Evolutionary conservation across 257 asterid species (phyloP), one percentile per base, ranked within the genome.

Genomic region (Coffea canephora): DNA sequence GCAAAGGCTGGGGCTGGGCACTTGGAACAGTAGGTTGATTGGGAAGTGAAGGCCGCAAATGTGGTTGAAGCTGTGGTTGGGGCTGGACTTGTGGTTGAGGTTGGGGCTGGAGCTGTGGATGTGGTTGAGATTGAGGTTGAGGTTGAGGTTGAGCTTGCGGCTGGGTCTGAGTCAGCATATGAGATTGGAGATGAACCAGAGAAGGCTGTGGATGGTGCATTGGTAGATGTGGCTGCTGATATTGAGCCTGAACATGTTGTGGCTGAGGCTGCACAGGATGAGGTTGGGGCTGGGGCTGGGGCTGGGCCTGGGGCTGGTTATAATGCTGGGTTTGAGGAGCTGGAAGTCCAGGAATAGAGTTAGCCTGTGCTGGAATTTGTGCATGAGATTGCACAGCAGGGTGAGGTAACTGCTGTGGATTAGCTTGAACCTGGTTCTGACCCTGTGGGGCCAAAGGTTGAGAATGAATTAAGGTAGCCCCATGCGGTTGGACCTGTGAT

Each of bases 231-330:
- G 88, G 88, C 80, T 87, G 97, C 80, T 85, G 92, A 83, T 87
- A 88, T 48, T 80, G 93, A 82, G 89, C 82, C 85, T 89, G 97
- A 76, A 77, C 73, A 84, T 85, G 91, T 77, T 90, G 93, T 68
- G 87, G 79, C 81, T 89, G 86, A 75, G 94, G 88, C 69, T 87
- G 91, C 85, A 86, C 69, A 10, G 31, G 31, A 31, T 31, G 31
- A 31, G 31, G 91, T 77, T 90, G 93, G 65, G 87, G 79, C 81
- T 89, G 86, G 65, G 87, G 79, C 81, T 89, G 86, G 31, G 31
- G 31, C 31, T 31, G 31, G 31, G 57, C 23, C 25, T 62, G 71
- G 57, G 59, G 25, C 45, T 59, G 79, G 80, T 87, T 77, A 82
- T 77, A 84, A 54, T 85, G 87, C 43, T 82, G 85, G 50, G 86